Conservation (phyloP, 495 filamentous ascomycete genomes). For the Xylaria bambusicola region DNA sequence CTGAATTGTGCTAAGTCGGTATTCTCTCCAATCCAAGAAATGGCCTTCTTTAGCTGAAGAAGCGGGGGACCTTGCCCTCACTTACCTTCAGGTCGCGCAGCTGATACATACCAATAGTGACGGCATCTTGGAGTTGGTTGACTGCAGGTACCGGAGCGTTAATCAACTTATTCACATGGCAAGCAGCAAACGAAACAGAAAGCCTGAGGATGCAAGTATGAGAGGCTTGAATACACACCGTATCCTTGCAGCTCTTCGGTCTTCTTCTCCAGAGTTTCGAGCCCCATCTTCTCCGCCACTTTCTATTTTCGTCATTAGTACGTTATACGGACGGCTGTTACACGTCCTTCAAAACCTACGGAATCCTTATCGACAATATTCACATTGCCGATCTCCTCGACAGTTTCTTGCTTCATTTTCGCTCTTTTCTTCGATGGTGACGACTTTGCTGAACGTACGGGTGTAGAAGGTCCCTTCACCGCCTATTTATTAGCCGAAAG, state of each 20-base stretch:
- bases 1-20: too few species aligned
- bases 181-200: neutral
- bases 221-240: neutral
- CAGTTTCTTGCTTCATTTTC: too few species aligned
- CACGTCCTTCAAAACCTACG: neutral
- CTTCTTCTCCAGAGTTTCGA: neutral
- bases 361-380: too few species aligned
- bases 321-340: too few species aligned
- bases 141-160: neutral
- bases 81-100: slow-evolving; percentile 14
- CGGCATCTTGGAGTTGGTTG: slow-evolving; percentile 14
- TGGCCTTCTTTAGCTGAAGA: too few species aligned
- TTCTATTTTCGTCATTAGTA: neutral
- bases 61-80: too few species aligned
- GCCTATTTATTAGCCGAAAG: too few species aligned
- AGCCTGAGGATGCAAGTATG: neutral
- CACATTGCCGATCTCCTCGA: too few species aligned
- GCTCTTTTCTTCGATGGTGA: too few species aligned
- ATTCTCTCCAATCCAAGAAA: too few species aligned
- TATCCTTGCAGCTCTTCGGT: slow-evolving; percentile 11
- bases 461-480: too few species aligned
- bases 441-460: too few species aligned
- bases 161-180: neutral
- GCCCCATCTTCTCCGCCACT: neutral
- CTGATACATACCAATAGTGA: slow-evolving; percentile 13